Evolutionary conservation across 768 basidiomycete genomes (phyloP), one percentile per base, ranked within the genome.

Genomic region (Trametes meyenii): DNA sequence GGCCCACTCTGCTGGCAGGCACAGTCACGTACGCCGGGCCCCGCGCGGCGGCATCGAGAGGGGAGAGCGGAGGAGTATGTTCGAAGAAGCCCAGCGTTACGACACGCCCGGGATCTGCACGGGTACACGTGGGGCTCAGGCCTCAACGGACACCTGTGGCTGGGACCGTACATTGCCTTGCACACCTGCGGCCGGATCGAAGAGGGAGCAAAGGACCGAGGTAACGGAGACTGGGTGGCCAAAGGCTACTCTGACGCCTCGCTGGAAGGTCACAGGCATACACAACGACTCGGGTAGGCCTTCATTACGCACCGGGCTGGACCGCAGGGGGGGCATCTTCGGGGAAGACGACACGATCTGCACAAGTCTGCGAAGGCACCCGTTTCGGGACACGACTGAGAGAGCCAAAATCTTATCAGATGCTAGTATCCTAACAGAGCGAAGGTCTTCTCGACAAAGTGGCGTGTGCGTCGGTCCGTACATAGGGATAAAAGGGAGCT

Each of bases 261-360:
- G 35, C 49, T 39, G 23, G 44, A 33, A 13, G 52, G 50, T 55
- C 62, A 63, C 62, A 63, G 33, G 62, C 45, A 46, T 54, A 54
- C 53, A 63, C 52, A 58, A 38, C 29, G 51, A 42, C 46, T 55
- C 57, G 57, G 42, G 62, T 50, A 63, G 5, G 52, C 24, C 45
- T 59, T 58, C 14, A 58, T 59, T 39, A 55, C 62, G 54, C 43
- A 63, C 62, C 50, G 48, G 62, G 57, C 57, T 58, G 55, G 62
- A 50, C 51, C 62, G 52, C 40, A 10, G 45, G 5, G 44, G 38
- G 56, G 33, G 49, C 56, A 58, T 50, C 62, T 54, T 55, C 53
- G 53, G 53, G 45, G 57, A 63, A 53, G 56, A 38, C 39, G 56
- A 55, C 52, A 48, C 46, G 57, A 63, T 63, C 62, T 58, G 57